Evolutionary conservation across 2,329 filamentous ascomycete genomes (phyloP), one percentile per base, ranked within the genome.

Genomic region (Didymellaceae sp.): DNA sequence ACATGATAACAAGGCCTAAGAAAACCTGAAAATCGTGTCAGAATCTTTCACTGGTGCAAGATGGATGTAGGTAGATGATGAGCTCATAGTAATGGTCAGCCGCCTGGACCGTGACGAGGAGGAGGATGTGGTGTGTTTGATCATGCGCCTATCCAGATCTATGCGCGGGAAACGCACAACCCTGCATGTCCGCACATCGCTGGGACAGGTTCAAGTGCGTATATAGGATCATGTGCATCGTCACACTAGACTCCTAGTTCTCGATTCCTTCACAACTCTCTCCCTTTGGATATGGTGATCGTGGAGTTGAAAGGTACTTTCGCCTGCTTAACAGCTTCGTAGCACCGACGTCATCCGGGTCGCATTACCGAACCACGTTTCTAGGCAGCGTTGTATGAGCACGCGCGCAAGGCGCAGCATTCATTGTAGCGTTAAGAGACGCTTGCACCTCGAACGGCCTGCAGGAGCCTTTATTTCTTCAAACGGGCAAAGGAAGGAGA

Each of bases 61-160:
- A 25, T 24, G 38, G 25, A 31, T 30, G 21, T 16, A 13, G 6
- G 6, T 21, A 2, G 38, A 31, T 17, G 44, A 45, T 49, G 48
- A 55, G 53, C 45, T 43, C 44, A 52, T 37, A 6, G 17, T 8
- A 47, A 37, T 41, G 31, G 48, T 52, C 48, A 52, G 53, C 35
- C 44, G 38, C 26, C 37, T 43, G 35, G 28, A 41, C 39, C 38
- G 52, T 61, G 43, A 44, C 54, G 32, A 20, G 43, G 40, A 49
- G 46, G 58, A 58, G 57, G 24, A 58, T 11, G 45, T 31, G 48
- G 52, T 54, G 45, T 53, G 41, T 39, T 46, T 53, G 54, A 58
- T 64, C 61, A 64, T 58, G 60, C 58, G 61, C 48, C 34, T 49
- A 50, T 39, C 52, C 41, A 53, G 37, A 58, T 54, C 45, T 49